Conservation (phyloP, 1,139 yeast genomes). For the Kluyveromyces sp. region DNA sequence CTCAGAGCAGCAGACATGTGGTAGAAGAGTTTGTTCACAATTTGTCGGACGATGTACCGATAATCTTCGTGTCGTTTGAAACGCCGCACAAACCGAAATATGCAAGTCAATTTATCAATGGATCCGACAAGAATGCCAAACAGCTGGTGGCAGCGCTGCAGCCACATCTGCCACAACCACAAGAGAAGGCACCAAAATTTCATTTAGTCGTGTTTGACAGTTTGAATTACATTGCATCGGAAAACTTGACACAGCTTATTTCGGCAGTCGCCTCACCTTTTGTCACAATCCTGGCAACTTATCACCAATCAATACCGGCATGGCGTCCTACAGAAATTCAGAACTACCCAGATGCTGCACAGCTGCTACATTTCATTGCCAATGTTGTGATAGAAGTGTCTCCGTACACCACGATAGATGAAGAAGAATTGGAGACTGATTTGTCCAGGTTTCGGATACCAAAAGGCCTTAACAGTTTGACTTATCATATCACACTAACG, state of each 20-base stretch:
- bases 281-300: constrained; percentile 51
- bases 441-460: constrained; percentile 45
- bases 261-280: constrained; percentile 49
- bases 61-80: constrained; percentile 58
- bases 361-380: constrained; percentile 58
- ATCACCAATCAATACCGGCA: constrained; percentile 43
- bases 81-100: constrained; percentile 46
- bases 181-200: constrained; percentile 14
- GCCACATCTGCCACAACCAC: constrained; percentile 20
- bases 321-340: constrained; percentile 32
- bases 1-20: constrained; percentile 56
- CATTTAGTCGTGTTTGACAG: constrained; percentile 50
- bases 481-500: constrained; percentile 46
- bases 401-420: constrained; percentile 39
- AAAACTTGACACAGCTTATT: constrained; percentile 46
- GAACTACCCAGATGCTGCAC: constrained; percentile 46
- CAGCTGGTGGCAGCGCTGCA: constrained; percentile 31
- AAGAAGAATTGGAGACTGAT: constrained; percentile 43
- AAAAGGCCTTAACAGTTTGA: constrained; percentile 41
- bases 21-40: constrained; percentile 50
- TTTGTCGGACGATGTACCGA: constrained; percentile 24
- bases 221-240: constrained; percentile 49
- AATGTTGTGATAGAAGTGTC: constrained; percentile 58
- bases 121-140: constrained; percentile 30
- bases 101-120: constrained; percentile 46